phyloP scores from a whole-genome alignment of 2,329 filamentous ascomycete genomes.

The Aspergillus pseudonomiae region DNA sequence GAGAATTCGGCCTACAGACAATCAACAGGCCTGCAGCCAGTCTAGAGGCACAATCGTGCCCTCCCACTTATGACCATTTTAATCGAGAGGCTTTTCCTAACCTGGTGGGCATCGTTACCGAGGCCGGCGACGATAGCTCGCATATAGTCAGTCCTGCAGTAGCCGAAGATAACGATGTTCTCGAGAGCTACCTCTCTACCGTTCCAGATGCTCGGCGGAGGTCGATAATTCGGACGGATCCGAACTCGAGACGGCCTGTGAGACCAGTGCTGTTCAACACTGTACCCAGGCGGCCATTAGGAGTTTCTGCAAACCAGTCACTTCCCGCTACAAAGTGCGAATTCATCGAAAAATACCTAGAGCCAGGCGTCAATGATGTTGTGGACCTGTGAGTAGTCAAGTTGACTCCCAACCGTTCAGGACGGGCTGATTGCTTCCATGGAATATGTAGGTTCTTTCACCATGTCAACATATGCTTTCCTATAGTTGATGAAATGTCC shows the following conservation, averaged over 20 bases:
- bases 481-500: conserved; percentile 55
- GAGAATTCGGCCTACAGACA: too few relatives aligned
- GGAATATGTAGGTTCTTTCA: conserved; percentile 48
- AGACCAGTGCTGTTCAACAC: conserved; percentile 51
- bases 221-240: conserved; percentile 26
- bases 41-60: background rate
- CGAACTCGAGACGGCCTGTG: conserved; percentile 23
- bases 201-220: conserved; percentile 23
- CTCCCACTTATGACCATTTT: background rate
- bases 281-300: conserved; percentile 51
- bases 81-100: conserved; percentile 6
- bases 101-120: conserved; percentile 19
- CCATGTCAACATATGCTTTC: conserved; percentile 57
- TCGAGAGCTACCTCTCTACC: conserved; percentile 55
- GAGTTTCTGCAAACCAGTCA: conserved; percentile 25
- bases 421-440: background rate
- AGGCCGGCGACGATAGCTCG: conserved; percentile 42
- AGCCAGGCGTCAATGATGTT: conserved; percentile 39
- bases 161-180: conserved; percentile 56
- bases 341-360: conserved; percentile 56
- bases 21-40: background rate
- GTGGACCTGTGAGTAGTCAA: conserved; percentile 47
- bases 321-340: conserved; percentile 44
- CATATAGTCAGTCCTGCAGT: conserved; percentile 58
- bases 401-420: background rate